phyloP scores from a whole-genome alignment of 148 eudicot species.

The Rhododendron kiyosumense region DNA sequence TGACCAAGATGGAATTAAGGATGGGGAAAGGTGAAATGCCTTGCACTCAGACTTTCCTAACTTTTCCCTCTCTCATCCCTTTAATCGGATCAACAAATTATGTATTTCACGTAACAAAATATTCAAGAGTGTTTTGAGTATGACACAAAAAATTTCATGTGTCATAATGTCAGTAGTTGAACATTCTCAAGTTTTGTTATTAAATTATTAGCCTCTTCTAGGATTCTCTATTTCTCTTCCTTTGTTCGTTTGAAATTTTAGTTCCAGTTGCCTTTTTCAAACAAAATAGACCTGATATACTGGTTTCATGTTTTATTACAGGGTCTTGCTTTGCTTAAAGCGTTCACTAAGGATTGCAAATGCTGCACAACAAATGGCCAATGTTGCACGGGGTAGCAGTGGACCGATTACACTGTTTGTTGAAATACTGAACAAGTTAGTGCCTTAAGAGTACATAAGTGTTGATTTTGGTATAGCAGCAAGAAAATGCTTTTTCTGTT shows the following conservation, averaged over 20 bases:
- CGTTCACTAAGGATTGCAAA: slow-evolving; percentile 94
- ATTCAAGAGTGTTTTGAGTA: neutral
- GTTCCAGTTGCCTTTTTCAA: neutral
- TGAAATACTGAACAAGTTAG: slow-evolving; percentile 96
- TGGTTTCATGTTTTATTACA: slow-evolving; percentile 16
- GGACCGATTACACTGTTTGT: slow-evolving; percentile 92
- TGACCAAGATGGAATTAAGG: slow-evolving; percentile 90
- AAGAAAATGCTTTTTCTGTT: neutral
- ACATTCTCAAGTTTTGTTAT: neutral
- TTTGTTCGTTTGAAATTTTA: neutral
- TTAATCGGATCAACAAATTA: neutral
- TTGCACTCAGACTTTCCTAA: neutral
- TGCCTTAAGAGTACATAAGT: neutral
- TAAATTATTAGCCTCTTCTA: neutral
- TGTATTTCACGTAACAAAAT: neutral
- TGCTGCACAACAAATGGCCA: slow-evolving; percentile 98
- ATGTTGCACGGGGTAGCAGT: slow-evolving; percentile 92
- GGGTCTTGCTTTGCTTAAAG: slow-evolving; percentile 94
- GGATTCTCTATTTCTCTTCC: neutral
- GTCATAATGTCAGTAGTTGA: neutral
- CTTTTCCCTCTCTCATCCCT: neutral
- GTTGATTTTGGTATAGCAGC: neutral
- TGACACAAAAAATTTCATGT: neutral
- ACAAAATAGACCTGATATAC: neutral
- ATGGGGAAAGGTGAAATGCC: slow-evolving; percentile 79